phyloP scores from a whole-genome alignment of 805 yeast species.

The Saccharomyces paradoxus region DNA sequence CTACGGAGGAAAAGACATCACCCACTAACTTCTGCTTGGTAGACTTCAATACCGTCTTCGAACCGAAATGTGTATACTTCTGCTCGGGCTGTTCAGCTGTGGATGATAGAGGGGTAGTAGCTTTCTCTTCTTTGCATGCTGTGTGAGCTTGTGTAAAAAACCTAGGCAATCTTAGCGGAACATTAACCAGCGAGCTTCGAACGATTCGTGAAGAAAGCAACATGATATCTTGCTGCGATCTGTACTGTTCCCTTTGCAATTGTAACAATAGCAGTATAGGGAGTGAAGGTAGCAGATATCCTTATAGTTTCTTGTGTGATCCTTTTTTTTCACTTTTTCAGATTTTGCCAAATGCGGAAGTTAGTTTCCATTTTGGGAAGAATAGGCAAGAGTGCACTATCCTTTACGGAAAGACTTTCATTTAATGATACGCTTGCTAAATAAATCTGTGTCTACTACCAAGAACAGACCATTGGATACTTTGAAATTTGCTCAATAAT shows the following conservation, averaged over 20 bases:
- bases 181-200: background rate
- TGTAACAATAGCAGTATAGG: background rate
- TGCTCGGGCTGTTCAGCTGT: background rate
- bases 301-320: background rate
- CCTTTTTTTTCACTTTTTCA: background rate
- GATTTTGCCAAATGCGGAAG: background rate
- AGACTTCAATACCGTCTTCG: conserved; percentile 65
- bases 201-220: background rate
- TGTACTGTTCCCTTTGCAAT: background rate
- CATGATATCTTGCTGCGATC: background rate
- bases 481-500: background rate
- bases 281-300: background rate
- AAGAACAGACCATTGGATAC: background rate
- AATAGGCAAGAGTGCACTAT: background rate
- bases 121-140: background rate
- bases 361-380: background rate
- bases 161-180: background rate
- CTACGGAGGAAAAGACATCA: conserved; percentile 89
- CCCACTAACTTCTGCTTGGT: conserved; percentile 80
- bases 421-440: background rate
- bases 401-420: background rate
- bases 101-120: conserved; percentile 1
- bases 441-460: background rate
- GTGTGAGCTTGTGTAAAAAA: background rate
- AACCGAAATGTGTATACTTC: conserved; percentile 88